Percentiles rank a stretch among this genome's conserved stretches.
Evolutionary conservation across 352 stramenopile species (phyloP).

Genomic region (Globisporangium mamillatum): DNA sequence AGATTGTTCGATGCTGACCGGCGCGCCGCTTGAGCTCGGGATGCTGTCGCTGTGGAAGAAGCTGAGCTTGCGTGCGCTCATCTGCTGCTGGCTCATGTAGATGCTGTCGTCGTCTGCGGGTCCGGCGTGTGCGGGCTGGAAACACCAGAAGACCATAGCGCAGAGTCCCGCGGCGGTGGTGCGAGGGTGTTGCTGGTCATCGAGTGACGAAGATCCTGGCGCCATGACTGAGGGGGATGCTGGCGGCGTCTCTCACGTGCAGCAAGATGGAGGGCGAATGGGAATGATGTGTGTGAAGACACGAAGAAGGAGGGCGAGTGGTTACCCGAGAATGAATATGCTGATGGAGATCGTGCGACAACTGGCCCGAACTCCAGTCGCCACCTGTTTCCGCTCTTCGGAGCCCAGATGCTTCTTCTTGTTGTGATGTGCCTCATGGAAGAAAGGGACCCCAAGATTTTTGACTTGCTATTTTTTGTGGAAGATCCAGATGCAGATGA

Average conservation of each 20-base stretch:
- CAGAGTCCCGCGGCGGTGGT: constrained; percentile 28
- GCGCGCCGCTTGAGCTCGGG: constrained; percentile 5
- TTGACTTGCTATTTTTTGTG: too few relatives aligned
- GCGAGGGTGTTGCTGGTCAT: not conserved
- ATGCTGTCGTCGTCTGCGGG: constrained; percentile 26
- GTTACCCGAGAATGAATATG: not conserved
- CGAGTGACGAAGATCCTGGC: not conserved
- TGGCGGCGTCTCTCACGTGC: not conserved
- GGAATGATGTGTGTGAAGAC: too few relatives aligned
- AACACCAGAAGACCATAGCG: constrained; percentile 56
- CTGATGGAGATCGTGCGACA: not conserved
- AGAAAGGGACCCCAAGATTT: constrained; percentile 2
- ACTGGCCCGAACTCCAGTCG: constrained; percentile 1
- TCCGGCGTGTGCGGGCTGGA: constrained; percentile 36
- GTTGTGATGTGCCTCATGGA: not conserved
- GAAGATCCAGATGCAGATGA: not conserved
- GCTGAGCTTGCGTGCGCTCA: constrained; percentile 16
- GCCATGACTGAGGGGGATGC: not conserved
- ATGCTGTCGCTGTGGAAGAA: constrained; percentile 11
- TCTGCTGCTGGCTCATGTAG: constrained; percentile 38
- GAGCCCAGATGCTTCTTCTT: not conserved
- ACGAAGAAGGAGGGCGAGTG: not conserved
- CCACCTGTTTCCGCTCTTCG: constrained; percentile 5
- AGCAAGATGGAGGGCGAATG: not conserved
- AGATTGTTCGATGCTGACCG: not conserved